Conservation (phyloP, 2,329 filamentous ascomycete species). For the Graphium sp. region DNA sequence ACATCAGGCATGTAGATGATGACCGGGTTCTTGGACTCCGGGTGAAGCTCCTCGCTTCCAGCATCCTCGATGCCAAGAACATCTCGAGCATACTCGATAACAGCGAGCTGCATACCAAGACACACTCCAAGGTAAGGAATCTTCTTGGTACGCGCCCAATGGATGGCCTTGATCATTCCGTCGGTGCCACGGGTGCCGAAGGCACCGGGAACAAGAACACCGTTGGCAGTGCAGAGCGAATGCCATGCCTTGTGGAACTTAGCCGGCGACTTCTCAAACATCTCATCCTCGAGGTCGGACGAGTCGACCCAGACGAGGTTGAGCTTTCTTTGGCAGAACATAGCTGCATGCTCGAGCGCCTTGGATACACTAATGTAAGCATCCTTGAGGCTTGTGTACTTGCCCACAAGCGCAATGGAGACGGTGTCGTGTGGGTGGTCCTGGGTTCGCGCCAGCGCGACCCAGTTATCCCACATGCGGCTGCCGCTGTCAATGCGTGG, state of each 20-base stretch:
- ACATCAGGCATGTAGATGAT: constrained; percentile 86
- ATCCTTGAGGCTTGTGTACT: constrained; percentile 75
- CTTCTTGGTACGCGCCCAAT: constrained; percentile 70
- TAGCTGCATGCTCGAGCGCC: constrained; percentile 77
- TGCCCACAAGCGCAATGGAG: constrained; percentile 76
- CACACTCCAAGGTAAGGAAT: constrained; percentile 81
- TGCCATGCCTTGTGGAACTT: constrained; percentile 81
- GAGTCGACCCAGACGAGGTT: constrained; percentile 76
- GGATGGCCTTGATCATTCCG: constrained; percentile 80
- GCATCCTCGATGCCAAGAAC: constrained; percentile 46
- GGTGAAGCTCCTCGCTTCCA: constrained; percentile 36
- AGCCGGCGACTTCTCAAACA: constrained; percentile 43
- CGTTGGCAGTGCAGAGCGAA: constrained; percentile 50
- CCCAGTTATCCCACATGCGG: constrained; percentile 67
- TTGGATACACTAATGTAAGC: constrained; percentile 76
- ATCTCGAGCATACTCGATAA: constrained; percentile 74
- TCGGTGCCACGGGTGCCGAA: constrained; percentile 72
- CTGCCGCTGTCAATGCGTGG: constrained; percentile 43
- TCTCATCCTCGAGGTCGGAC: constrained; percentile 59
- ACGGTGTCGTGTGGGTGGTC: constrained; percentile 53
- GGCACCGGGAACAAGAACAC: constrained; percentile 52
- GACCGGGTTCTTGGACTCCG: constrained; percentile 45
- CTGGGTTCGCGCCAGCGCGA: constrained; percentile 48
- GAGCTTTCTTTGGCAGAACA: constrained; percentile 68
- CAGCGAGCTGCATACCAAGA: constrained; percentile 82